A percentile compares a stretch with the other conserved stretches of the same genome.
Evolutionary conservation across 352 stramenopile species (phyloP).

Genomic region (Phytopythium boreale): DNA sequence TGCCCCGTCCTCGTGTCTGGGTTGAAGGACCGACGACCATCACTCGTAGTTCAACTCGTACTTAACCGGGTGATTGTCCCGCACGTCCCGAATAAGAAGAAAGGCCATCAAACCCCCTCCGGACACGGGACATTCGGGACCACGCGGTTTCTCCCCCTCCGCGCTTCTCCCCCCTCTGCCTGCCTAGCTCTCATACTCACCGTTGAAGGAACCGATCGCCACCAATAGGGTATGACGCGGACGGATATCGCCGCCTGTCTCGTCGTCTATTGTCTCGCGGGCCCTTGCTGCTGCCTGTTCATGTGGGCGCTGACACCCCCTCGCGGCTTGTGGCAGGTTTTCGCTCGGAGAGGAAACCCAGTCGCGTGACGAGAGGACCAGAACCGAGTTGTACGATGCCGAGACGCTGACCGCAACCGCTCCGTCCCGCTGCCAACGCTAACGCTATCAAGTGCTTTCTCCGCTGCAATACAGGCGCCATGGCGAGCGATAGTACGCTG

Average conservation of each 20-base stretch:
- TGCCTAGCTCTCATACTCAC: neutral
- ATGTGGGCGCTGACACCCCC: neutral
- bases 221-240: neutral
- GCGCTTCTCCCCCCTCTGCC: neutral
- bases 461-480: slow-evolving; percentile 4
- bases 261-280: neutral
- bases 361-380: neutral
- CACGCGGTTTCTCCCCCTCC: neutral
- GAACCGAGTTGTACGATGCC: neutral
- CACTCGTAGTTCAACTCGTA: neutral
- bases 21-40: slow-evolving; percentile 6
- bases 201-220: slow-evolving; percentile 5
- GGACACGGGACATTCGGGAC: slow-evolving; percentile 1
- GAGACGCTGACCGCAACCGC: neutral
- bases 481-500: slow-evolving; percentile 45
- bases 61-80: neutral
- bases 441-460: neutral
- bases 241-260: neutral
- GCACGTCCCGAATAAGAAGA: neutral
- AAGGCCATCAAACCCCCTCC: neutral
- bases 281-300: neutral
- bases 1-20: too few species aligned
- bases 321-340: neutral
- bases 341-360: neutral
- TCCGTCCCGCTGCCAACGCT: neutral